These are phyloP conservation scores for Ramichloridium luteum DNA, from an alignment of 2,329 filamentous ascomycete genomes.

Conservation along the genomic window DNA sequence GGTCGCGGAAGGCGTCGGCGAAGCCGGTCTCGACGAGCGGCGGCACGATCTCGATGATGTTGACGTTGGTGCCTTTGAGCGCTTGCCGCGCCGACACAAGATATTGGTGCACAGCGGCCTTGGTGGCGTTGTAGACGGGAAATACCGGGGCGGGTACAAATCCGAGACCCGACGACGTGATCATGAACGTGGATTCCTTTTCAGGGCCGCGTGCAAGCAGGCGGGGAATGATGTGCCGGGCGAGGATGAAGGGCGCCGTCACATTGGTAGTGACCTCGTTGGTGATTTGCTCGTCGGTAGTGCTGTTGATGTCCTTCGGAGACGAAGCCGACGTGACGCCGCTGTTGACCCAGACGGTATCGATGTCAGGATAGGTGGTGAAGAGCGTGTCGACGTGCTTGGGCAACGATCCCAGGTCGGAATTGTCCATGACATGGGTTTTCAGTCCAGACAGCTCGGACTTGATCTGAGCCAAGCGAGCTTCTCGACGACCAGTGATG, in stretches of 20 bases:
- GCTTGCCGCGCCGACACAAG: slow-evolving; percentile 9
- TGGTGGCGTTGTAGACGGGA: slow-evolving; percentile 13
- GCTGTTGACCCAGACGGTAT: slow-evolving; percentile 11
- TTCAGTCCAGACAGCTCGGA: slow-evolving; percentile 2
- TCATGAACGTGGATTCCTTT: slow-evolving; percentile 8
- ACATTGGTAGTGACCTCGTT: slow-evolving; percentile 10
- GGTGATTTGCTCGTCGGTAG: slow-evolving; percentile 3
- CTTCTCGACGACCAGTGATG: slow-evolving; percentile 37
- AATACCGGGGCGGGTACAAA: slow-evolving; percentile 9
- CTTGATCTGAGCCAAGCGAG: slow-evolving; percentile 36
- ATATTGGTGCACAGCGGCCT: slow-evolving; percentile 12
- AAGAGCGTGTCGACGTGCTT: slow-evolving; percentile 7
- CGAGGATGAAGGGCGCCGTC: slow-evolving; percentile 12
- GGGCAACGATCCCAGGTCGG: slow-evolving; percentile 3
- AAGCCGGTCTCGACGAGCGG: slow-evolving; percentile 8
- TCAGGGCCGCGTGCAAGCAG: slow-evolving; percentile 5
- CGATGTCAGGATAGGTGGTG: slow-evolving; percentile 7
- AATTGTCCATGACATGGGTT: slow-evolving; percentile 8
- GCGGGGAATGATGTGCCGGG: slow-evolving; percentile 9
- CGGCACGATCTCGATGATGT: slow-evolving; percentile 15
- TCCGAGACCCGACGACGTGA: slow-evolving; percentile 11
- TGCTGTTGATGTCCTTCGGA: slow-evolving; percentile 3
- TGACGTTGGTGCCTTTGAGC: slow-evolving; percentile 11
- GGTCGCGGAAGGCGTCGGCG: neutral
- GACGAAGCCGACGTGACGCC: slow-evolving; percentile 3